Evolutionary conservation across 2,329 filamentous ascomycete species (phyloP), one percentile per base, ranked within the genome.

Genomic region (Arthroderma sp.): DNA sequence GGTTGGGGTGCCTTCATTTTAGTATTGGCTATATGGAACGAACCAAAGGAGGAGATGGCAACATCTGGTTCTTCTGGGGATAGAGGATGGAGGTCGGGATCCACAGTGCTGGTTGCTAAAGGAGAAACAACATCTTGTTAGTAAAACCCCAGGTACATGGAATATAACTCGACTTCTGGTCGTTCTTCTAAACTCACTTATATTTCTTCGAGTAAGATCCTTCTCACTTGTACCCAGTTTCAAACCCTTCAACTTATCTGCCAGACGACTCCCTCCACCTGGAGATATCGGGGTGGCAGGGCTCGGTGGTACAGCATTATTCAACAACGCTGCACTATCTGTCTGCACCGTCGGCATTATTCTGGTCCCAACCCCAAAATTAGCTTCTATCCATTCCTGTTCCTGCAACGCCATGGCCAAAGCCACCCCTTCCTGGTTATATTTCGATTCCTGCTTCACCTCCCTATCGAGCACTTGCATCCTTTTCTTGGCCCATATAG

Each of bases 401-500:
- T 94, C 87, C 47, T 85, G 78, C 40, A 85, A 61, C 0, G 82
- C 85, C 81, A 94, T 94, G 58, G 85, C 78, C 45, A 93, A 66
- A 1, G 83, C 87, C 11, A 94, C 77, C 15, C 87, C 83, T 65
- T 94, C 87, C 8, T 75, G 73, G 57, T 93, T 94, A 50, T 72
- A 69, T 53, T 73, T 74, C 57, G 81, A 74, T 66, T 94, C 87
- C 5, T 69, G 68, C 6, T 75, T 77, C 53, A 94, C 89, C 67
- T 94, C 87, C 47, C 72, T 72, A 42, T 86, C 77, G 40, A 94
- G 68, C 50, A 83, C 80, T 30, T 78, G 77, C 22, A 94, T 67
- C 36, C 87, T 73, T 61, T 84, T 81, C 69, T 87, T 87, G 11
- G 85, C 88, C 86, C 88, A 95, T 47, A 89, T 78, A 1, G 85